Evolutionary conservation across 805 yeast genomes (phyloP).

Genomic region (Candida maltosa): DNA sequence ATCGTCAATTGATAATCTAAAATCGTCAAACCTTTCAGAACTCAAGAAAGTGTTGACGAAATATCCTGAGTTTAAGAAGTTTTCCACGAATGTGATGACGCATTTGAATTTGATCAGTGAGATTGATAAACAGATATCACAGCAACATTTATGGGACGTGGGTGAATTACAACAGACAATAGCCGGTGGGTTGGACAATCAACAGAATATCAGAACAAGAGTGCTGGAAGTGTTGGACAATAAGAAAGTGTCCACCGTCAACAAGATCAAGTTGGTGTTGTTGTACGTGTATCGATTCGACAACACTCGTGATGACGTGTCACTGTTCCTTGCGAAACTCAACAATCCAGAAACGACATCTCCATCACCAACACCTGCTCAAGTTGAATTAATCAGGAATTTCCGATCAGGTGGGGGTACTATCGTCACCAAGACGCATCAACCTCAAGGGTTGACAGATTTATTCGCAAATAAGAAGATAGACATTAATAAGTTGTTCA

Average conservation of each 20-base stretch:
- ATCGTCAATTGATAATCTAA: slow-evolving; percentile 54
- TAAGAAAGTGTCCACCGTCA: slow-evolving; percentile 37
- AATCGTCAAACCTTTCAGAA: slow-evolving; percentile 68
- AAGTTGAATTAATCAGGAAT: slow-evolving; percentile 26
- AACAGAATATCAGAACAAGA: slow-evolving; percentile 43
- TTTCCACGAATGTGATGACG: slow-evolving; percentile 84
- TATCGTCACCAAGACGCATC: slow-evolving; percentile 16
- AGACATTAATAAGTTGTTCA: slow-evolving; percentile 30
- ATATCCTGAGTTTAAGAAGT: slow-evolving; percentile 88
- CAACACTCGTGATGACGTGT: slow-evolving; percentile 18
- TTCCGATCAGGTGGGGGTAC: too few relatives aligned
- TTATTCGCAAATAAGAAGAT: slow-evolving; percentile 31
- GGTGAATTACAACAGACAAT: slow-evolving; percentile 89
- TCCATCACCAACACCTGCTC: slow-evolving; percentile 32
- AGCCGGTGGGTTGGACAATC: slow-evolving; percentile 48
- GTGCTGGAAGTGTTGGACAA: slow-evolving; percentile 52
- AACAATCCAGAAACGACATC: slow-evolving; percentile 24
- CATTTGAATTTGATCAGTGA: slow-evolving; percentile 91
- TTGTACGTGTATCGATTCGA: slow-evolving; percentile 66
- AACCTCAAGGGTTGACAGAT: slow-evolving; percentile 17
- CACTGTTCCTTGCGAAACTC: slow-evolving; percentile 22
- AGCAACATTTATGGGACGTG: slow-evolving; percentile 69
- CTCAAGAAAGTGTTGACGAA: slow-evolving; percentile 89
- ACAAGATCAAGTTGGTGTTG: slow-evolving; percentile 70
- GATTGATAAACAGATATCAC: slow-evolving; percentile 69